Conservation (phyloP, 495 filamentous ascomycete genomes). For the Penicillium atrosanguineum region DNA sequence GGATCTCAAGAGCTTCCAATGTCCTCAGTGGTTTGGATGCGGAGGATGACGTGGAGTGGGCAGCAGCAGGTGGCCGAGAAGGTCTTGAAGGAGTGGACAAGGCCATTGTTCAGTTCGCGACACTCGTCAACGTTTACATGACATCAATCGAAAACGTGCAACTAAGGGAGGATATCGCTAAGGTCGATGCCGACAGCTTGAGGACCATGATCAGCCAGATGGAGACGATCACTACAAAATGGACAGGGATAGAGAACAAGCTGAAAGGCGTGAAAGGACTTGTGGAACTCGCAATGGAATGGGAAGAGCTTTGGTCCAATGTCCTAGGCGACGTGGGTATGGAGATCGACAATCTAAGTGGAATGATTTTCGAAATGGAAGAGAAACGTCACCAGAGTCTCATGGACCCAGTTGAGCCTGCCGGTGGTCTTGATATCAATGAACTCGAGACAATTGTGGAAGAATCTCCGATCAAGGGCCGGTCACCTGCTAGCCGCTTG, state of each 20-base stretch:
- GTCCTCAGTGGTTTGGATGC: conserved; percentile 82
- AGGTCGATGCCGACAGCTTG: conserved; percentile 65
- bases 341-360: conserved; percentile 80
- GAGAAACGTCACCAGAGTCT: conserved; percentile 78
- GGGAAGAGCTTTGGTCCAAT: conserved; percentile 94
- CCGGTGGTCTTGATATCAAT: conserved; percentile 74
- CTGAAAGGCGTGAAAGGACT: conserved; percentile 79
- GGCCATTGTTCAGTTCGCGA: conserved; percentile 81
- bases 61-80: conserved; percentile 85
- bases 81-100: conserved; percentile 85
- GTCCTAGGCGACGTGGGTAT: conserved; percentile 90
- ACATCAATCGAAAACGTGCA: conserved; percentile 87
- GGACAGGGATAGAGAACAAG: conserved; percentile 72
- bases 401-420: conserved; percentile 53
- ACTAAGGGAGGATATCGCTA: conserved; percentile 68
- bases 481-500: conserved; percentile 55
- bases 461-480: conserved; percentile 65
- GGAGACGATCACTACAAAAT: conserved; percentile 80
- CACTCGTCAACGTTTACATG: conserved; percentile 84
- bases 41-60: conserved; percentile 97
- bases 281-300: conserved; percentile 96
- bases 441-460: conserved; percentile 94
- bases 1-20: conserved; percentile 87
- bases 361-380: conserved; percentile 94
- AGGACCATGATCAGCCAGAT: conserved; percentile 75